Evolutionary conservation across 1,284 basidiomycete species (phyloP).

Genomic region (Boletellus sp.): DNA sequence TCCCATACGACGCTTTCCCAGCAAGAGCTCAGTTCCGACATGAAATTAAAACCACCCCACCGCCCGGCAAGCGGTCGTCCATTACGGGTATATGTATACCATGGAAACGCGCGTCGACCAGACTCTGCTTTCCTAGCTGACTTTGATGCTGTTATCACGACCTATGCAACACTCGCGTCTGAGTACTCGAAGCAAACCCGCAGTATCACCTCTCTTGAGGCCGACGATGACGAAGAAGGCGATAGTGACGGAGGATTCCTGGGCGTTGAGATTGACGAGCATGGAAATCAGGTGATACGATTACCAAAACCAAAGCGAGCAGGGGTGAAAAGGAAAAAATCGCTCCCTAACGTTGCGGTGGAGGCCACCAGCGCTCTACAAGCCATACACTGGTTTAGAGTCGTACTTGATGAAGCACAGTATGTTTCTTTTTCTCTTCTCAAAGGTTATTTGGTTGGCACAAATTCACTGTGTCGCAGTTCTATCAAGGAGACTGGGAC

Average conservation of each 20-base stretch:
- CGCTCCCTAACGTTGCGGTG: slow-evolving; percentile 42
- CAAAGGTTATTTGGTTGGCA: slow-evolving; percentile 2
- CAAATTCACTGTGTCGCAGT: slow-evolving; percentile 41
- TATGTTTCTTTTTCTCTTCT: slow-evolving; percentile 55
- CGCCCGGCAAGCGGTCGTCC: slow-evolving; percentile 46
- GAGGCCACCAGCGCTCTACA: slow-evolving; percentile 88
- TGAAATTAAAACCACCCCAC: slow-evolving; percentile 36
- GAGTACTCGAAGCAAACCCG: slow-evolving; percentile 90
- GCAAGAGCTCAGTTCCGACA: slow-evolving; percentile 36
- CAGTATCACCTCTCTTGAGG: slow-evolving; percentile 52
- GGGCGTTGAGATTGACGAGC: slow-evolving; percentile 64
- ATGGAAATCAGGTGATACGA: slow-evolving; percentile 59
- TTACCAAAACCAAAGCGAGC: slow-evolving; percentile 56
- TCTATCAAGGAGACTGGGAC: slow-evolving; percentile 96
- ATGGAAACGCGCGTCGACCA: slow-evolving; percentile 85
- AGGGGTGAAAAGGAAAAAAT: slow-evolving; percentile 67
- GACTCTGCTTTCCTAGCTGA: slow-evolving; percentile 85
- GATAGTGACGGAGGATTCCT: slow-evolving; percentile 59
- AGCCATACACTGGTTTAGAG: slow-evolving; percentile 94
- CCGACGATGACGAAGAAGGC: slow-evolving; percentile 66
- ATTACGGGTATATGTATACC: slow-evolving; percentile 90
- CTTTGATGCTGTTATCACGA: slow-evolving; percentile 97
- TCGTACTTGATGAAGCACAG: slow-evolving; percentile 98
- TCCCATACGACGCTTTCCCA: slow-evolving; percentile 30
- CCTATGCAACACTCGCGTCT: slow-evolving; percentile 91